Evolutionary conservation across 1,139 yeast species (phyloP).

Genomic region (Candida pseudoviswanathii): DNA sequence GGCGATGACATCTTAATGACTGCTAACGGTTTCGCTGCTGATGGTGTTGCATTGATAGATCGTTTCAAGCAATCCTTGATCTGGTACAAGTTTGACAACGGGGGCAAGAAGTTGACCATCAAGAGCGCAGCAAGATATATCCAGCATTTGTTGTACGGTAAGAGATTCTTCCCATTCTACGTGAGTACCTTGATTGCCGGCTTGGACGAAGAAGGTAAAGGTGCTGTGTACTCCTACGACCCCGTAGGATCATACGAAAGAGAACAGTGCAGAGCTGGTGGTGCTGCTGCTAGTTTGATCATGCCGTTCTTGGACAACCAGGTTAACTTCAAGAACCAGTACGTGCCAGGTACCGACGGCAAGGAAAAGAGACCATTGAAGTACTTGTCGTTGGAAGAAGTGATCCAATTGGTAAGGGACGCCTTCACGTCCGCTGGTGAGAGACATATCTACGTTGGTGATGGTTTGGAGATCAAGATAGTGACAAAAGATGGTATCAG

Average conservation of each 20-base stretch:
- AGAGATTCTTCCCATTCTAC: conserved; percentile 95
- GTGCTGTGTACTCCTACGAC: conserved; percentile 94
- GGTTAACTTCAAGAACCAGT: conserved; percentile 92
- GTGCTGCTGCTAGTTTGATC: conserved; percentile 93
- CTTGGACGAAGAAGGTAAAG: conserved; percentile 89
- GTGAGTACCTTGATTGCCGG: conserved; percentile 96
- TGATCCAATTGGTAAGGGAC: conserved; percentile 82
- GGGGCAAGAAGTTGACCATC: conserved; percentile 66
- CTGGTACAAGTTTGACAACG: conserved; percentile 93
- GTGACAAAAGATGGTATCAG: conserved; percentile 93
- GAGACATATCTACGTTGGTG: conserved; percentile 98
- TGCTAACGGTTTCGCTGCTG: conserved; percentile 97
- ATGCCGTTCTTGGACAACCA: conserved; percentile 98
- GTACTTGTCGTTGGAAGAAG: conserved; percentile 79
- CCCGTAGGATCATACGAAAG: conserved; percentile 98
- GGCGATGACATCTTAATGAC: conserved; percentile 89
- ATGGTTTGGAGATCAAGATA: conserved; percentile 85
- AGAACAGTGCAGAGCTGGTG: conserved; percentile 97
- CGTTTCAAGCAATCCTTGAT: conserved; percentile 75
- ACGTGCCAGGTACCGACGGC: conserved; percentile 75
- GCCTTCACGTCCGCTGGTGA: conserved; percentile 96
- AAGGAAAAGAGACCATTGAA: conserved; percentile 59
- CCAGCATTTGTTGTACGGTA: conserved; percentile 88
- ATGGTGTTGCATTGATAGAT: conserved; percentile 82
- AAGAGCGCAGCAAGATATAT: conserved; percentile 86